Evolutionary conservation across 768 basidiomycete genomes (phyloP).

Genomic region (Gelatoporia subvermispora): DNA sequence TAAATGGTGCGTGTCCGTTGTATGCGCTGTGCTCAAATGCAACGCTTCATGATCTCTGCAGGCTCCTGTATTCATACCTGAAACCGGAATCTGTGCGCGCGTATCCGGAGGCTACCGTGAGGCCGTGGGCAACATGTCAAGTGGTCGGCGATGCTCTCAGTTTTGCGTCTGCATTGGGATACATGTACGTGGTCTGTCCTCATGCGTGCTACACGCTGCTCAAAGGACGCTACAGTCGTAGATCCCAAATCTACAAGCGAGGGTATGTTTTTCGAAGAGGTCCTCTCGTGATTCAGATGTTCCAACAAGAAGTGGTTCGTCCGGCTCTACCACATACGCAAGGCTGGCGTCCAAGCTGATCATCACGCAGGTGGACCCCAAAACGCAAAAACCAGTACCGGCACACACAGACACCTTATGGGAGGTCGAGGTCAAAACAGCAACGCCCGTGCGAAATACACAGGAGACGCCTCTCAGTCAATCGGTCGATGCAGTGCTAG

Average conservation of each 20-base stretch:
- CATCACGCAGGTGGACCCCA: slow-evolving; percentile 56
- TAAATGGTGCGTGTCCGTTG: slow-evolving; percentile 55
- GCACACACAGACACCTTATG: slow-evolving; percentile 79
- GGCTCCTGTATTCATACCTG: slow-evolving; percentile 75
- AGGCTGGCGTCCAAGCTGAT: not conserved
- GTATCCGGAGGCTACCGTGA: slow-evolving; percentile 82
- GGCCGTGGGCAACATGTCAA: slow-evolving; percentile 78
- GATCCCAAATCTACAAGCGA: slow-evolving; percentile 76
- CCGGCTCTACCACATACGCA: not conserved
- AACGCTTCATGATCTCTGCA: slow-evolving; percentile 21
- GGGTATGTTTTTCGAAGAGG: slow-evolving; percentile 77
- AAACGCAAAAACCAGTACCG: slow-evolving; percentile 69
- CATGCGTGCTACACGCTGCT: not conserved
- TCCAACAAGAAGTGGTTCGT: slow-evolving; percentile 76
- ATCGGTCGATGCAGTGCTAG: slow-evolving; percentile 69
- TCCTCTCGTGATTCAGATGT: slow-evolving; percentile 70
- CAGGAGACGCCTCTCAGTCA: slow-evolving; percentile 71
- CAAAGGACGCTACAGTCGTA: slow-evolving; percentile 35
- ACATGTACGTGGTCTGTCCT: slow-evolving; percentile 42
- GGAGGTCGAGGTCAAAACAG: slow-evolving; percentile 87
- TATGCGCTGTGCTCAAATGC: not conserved
- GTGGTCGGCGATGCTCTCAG: slow-evolving; percentile 76
- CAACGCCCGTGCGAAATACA: slow-evolving; percentile 70
- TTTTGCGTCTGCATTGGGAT: slow-evolving; percentile 78
- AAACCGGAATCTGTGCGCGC: slow-evolving; percentile 82